A percentile compares a stretch with the other conserved stretches of the same genome.
Evolutionary conservation across 208 protist genomes (phyloP).

Genomic region (Naegleria lovaniensis): DNA sequence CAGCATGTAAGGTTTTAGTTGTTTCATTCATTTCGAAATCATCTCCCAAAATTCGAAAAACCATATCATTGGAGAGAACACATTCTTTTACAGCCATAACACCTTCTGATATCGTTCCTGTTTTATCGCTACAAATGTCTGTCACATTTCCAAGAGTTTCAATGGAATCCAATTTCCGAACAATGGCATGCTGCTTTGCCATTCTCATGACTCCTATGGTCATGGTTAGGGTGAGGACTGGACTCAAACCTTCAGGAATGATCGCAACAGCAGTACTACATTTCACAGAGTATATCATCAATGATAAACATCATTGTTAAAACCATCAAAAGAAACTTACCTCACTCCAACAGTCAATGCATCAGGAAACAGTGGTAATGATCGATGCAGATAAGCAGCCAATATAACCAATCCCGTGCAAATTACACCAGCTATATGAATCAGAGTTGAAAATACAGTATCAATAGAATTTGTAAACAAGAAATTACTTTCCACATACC

Average conservation of each 20-base stretch:
- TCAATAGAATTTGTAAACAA: background rate
- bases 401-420: slow-evolving; percentile 40
- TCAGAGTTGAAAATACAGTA: no score
- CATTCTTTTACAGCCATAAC: slow-evolving; percentile 56
- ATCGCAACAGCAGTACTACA: slow-evolving; percentile 69
- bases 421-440: background rate
- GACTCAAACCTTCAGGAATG: slow-evolving; percentile 71
- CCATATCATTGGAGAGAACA: background rate
- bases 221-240: slow-evolving; percentile 72
- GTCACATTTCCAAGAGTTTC: slow-evolving; percentile 77
- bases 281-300: background rate
- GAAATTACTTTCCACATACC: background rate
- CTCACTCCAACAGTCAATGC: slow-evolving; percentile 64
- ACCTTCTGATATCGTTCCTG: slow-evolving; percentile 83
- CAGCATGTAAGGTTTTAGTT: background rate
- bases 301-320: no score
- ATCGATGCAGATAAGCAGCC: slow-evolving; percentile 50
- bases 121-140: slow-evolving; percentile 85
- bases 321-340: no score
- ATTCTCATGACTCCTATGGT: slow-evolving; percentile 68
- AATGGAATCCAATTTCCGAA: slow-evolving; percentile 71
- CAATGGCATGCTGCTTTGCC: slow-evolving; percentile 74
- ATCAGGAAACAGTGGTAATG: slow-evolving; percentile 54
- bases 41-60: background rate
- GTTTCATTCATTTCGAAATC: background rate